A percentile compares a stretch with the other conserved stretches of the same genome.
These are phyloP conservation scores for Penicillium macrosclerotiorum DNA, from an alignment of 495 filamentous ascomycete genomes.

Conservation along the genomic window DNA sequence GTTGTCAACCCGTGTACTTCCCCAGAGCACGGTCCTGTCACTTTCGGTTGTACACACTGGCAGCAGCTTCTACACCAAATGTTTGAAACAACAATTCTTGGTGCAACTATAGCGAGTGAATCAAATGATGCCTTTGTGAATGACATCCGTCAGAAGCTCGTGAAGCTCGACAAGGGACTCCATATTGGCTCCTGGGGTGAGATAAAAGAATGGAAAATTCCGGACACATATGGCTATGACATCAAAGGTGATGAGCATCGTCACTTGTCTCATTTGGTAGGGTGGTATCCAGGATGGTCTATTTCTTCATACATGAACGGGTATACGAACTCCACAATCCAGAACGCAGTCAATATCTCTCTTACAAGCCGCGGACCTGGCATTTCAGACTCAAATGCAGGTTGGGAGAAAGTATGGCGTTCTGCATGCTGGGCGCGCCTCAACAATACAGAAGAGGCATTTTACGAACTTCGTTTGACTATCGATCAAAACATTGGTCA, in stretches of 20 bases:
- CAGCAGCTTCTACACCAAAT: conserved; percentile 50
- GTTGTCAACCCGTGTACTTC: conserved; percentile 52
- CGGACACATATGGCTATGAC: conserved; percentile 29
- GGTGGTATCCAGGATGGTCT: conserved; percentile 49
- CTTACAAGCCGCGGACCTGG: conserved; percentile 40
- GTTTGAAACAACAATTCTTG: no score
- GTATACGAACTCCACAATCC: not conserved
- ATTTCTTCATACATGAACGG: conserved; percentile 20
- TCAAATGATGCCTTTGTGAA: conserved; percentile 24
- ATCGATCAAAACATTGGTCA: conserved; percentile 45
- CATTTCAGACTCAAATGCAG: conserved; percentile 45
- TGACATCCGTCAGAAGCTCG: conserved; percentile 24
- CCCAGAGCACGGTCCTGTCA: conserved; percentile 51
- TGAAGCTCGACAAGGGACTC: conserved; percentile 42
- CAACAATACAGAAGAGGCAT: conserved; percentile 44
- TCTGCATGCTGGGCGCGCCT: conserved; percentile 51
- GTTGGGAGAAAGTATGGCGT: conserved; percentile 58
- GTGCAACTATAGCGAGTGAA: no score
- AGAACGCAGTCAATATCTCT: conserved; percentile 36
- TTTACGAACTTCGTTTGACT: conserved; percentile 40
- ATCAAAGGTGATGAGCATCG: conserved; percentile 45
- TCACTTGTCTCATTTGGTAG: conserved; percentile 51
- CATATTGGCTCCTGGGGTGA: conserved; percentile 48
- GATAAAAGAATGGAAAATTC: conserved; percentile 52
- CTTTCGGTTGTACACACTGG: conserved; percentile 50